Percentiles rank a stretch among this genome's conserved stretches.
Evolutionary conservation across 1,284 basidiomycete species (phyloP).

Genomic region (Phlebopus sp.): DNA sequence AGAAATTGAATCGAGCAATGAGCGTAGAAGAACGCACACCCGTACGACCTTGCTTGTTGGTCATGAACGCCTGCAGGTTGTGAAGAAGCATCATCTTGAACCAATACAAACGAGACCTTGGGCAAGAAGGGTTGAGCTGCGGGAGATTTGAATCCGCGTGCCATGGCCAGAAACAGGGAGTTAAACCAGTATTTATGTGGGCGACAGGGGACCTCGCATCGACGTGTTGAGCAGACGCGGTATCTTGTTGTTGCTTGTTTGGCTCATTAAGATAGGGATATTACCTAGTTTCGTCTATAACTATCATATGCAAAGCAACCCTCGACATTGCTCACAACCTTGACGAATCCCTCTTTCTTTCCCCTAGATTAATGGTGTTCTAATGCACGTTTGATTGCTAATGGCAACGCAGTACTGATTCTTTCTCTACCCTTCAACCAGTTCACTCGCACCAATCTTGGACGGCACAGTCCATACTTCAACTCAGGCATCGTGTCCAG

Average conservation of each 20-base stretch:
- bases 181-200: not conserved
- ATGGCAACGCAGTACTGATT: conserved; percentile 60
- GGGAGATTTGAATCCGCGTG: conserved; percentile 37
- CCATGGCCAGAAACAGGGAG: conserved; percentile 24
- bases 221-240: too few relatives aligned
- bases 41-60: conserved; percentile 53
- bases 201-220: too few relatives aligned
- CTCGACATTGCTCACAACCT: conserved; percentile 16
- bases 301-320: too few relatives aligned
- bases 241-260: not conserved
- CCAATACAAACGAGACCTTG: conserved; percentile 58
- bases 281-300: too few relatives aligned
- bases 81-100: conserved; percentile 56
- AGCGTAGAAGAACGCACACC: conserved; percentile 45
- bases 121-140: conserved; percentile 44
- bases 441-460: conserved; percentile 45
- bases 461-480: conserved; percentile 65
- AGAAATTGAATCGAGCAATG: conserved; percentile 6
- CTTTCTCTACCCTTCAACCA: conserved; percentile 50
- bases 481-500: conserved; percentile 50
- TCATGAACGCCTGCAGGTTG: conserved; percentile 55
- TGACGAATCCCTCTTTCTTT: conserved; percentile 26
- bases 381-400: conserved; percentile 58
- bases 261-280: too few relatives aligned
- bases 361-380: conserved; percentile 45